A percentile compares a stretch with the other conserved stretches of the same genome.
phyloP scores from a whole-genome alignment of 2,329 filamentous ascomycete species.

The Coccinonectria pachysandricola region DNA sequence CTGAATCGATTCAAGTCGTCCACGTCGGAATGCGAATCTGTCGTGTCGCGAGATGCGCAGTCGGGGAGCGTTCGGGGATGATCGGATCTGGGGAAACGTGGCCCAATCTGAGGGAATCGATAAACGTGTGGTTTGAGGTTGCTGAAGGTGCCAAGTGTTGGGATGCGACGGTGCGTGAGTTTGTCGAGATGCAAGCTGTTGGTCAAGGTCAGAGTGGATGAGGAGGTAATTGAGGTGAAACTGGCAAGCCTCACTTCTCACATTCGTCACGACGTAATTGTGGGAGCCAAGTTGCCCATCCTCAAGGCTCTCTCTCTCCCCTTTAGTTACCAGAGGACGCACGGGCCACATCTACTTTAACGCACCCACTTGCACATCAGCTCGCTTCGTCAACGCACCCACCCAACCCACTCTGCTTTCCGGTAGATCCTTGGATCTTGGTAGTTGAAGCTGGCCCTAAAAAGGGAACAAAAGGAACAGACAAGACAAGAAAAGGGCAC shows the following conservation, averaged over 20 bases:
- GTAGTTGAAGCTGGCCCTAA: too few species aligned
- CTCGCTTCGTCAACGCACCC: too few species aligned
- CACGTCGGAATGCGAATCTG: conserved; percentile 4
- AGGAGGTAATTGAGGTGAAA: too few species aligned
- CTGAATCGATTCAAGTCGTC: conserved; percentile 2
- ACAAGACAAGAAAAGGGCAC: too few species aligned
- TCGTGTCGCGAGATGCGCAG: conserved; percentile 13
- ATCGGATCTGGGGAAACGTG: conserved; percentile 4
- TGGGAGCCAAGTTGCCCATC: conserved; percentile 12
- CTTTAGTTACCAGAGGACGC: conserved; percentile 6
- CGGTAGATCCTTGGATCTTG: too few species aligned
- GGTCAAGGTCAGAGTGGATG: too few species aligned
- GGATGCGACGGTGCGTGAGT: conserved; percentile 1
- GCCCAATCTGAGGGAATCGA: not conserved
- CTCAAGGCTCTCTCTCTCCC: too few species aligned
- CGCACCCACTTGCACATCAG: conserved; percentile 1
- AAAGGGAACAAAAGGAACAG: too few species aligned
- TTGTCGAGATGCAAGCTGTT: conserved; percentile 4
- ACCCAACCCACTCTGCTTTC: too few species aligned
- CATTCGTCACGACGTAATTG: conserved; percentile 15
- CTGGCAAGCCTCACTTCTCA: too few species aligned
- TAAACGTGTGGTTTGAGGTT: too few species aligned
- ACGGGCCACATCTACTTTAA: conserved; percentile 4
- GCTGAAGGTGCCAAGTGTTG: conserved; percentile 1
- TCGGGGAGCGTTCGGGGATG: conserved; percentile 2